phyloP scores from a whole-genome alignment of 148 eudicot species.

The Chenopodium berlandieri region DNA sequence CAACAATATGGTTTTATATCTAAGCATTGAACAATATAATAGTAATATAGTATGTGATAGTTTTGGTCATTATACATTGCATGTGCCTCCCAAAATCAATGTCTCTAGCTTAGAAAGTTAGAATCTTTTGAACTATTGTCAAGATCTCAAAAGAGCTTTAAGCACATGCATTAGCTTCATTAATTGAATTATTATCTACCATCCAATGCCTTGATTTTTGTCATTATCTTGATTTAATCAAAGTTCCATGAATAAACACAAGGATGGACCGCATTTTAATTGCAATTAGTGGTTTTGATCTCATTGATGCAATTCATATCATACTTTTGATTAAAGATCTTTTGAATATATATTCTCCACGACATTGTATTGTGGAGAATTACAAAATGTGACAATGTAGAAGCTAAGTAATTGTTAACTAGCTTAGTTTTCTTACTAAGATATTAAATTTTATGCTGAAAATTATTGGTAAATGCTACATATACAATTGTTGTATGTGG shows the following conservation, averaged over 20 bases:
- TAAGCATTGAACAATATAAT: background rate
- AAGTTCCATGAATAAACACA: background rate
- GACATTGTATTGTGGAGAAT: too few species aligned
- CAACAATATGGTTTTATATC: background rate
- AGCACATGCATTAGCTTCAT: constrained; percentile 15
- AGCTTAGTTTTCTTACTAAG: too few species aligned
- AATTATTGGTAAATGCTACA: too few species aligned
- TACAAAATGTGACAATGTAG: too few species aligned
- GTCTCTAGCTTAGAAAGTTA: constrained; percentile 6
- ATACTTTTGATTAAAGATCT: too few species aligned
- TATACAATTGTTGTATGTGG: too few species aligned
- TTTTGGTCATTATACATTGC: constrained; percentile 15
- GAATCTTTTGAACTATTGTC: constrained; percentile 22
- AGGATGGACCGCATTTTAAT: background rate
- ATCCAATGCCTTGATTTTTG: background rate
- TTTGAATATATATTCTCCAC: too few species aligned
- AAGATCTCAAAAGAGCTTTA: background rate
- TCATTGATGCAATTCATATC: background rate
- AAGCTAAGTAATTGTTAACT: too few species aligned
- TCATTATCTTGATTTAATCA: background rate
- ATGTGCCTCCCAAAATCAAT: constrained; percentile 32
- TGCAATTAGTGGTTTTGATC: background rate
- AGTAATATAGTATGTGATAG: background rate
- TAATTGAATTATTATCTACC: background rate
- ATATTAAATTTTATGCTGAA: too few species aligned